A percentile compares a stretch with the other conserved stretches of the same genome.
Conservation (phyloP, 2,329 filamentous ascomycete genomes). For the Colletotrichum abscissum region DNA sequence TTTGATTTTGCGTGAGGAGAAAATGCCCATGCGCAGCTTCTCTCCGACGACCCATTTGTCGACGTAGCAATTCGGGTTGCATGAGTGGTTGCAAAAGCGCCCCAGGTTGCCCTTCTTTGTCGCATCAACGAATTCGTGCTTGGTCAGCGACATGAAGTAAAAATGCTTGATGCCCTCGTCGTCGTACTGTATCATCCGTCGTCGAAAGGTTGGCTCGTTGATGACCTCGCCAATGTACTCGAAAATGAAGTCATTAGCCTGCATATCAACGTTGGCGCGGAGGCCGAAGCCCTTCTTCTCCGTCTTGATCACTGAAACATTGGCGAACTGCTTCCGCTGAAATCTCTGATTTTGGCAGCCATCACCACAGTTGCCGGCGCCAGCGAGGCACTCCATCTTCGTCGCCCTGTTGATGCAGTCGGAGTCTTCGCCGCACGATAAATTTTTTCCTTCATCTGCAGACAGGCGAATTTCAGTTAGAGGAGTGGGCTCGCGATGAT, state of each 20-base stretch:
- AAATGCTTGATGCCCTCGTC: slow-evolving; percentile 98
- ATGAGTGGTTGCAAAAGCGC: slow-evolving; percentile 98
- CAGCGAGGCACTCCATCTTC: slow-evolving; percentile 92
- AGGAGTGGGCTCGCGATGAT: slow-evolving; percentile 28
- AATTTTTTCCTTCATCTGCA: slow-evolving; percentile 73
- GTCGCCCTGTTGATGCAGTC: slow-evolving; percentile 99
- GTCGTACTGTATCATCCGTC: slow-evolving; percentile 93
- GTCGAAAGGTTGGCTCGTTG: slow-evolving; percentile 88
- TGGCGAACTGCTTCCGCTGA: slow-evolving; percentile 87
- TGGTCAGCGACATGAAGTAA: slow-evolving; percentile 99
- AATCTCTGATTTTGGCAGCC: slow-evolving; percentile 96
- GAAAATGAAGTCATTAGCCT: slow-evolving; percentile 91
- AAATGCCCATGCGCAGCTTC: slow-evolving; percentile 98
- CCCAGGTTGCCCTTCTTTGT: slow-evolving; percentile 97
- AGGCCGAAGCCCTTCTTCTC: slow-evolving; percentile 98
- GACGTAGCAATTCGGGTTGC: slow-evolving; percentile 98
- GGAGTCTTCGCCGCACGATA: slow-evolving; percentile 93
- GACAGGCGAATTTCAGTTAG: slow-evolving; percentile 26
- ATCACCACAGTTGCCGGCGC: slow-evolving; percentile 84
- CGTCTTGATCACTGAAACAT: slow-evolving; percentile 95
- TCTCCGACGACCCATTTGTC: slow-evolving; percentile 99
- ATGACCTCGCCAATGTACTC: slow-evolving; percentile 99
- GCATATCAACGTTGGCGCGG: slow-evolving; percentile 81
- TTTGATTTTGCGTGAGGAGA: slow-evolving; percentile 85
- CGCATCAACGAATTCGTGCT: slow-evolving; percentile 96